Evolutionary conservation across 2,329 filamentous ascomycete species (phyloP).

Genomic region (Xylaria hypoxylon): DNA sequence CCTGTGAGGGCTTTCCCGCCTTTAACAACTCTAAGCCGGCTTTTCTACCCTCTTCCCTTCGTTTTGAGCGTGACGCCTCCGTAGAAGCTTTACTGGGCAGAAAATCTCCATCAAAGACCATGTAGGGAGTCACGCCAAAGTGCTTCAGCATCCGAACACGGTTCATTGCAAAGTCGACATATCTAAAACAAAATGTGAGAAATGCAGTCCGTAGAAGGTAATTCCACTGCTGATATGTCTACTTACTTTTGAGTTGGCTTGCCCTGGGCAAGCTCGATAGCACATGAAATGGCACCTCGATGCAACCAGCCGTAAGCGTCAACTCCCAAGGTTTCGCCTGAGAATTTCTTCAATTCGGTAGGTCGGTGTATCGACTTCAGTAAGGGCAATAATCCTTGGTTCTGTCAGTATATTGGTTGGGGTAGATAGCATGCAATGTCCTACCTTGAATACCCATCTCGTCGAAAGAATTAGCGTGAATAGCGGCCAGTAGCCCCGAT

Average conservation of each 20-base stretch:
- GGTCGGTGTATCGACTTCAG: constrained; percentile 97
- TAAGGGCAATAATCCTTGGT: constrained; percentile 81
- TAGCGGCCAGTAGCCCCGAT: constrained; percentile 21
- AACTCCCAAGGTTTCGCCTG: constrained; percentile 89
- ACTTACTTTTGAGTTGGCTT: constrained; percentile 88
- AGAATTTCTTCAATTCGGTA: constrained; percentile 85
- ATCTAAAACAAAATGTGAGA: constrained; percentile 63
- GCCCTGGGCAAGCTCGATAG: constrained; percentile 87
- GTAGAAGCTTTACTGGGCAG: constrained; percentile 93
- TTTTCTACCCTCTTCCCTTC: constrained; percentile 80
- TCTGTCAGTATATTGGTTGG: constrained; percentile 17
- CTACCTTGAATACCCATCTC: constrained; percentile 51
- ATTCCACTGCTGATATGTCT: constrained; percentile 14
- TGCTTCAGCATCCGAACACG: constrained; percentile 94
- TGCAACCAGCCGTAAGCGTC: constrained; percentile 99
- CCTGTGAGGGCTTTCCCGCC: constrained; percentile 83
- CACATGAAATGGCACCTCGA: constrained; percentile 89
- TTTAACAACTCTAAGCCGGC: constrained; percentile 82
- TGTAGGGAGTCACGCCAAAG: constrained; percentile 92
- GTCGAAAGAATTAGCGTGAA: constrained; percentile 24
- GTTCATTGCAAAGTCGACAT: constrained; percentile 89
- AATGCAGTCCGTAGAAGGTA: not conserved
- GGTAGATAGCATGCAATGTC: not conserved
- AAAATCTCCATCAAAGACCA: constrained; percentile 96
- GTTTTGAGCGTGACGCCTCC: constrained; percentile 79